Conservation (phyloP, 2,329 filamentous ascomycete species). For the Nakataea oryzae region DNA sequence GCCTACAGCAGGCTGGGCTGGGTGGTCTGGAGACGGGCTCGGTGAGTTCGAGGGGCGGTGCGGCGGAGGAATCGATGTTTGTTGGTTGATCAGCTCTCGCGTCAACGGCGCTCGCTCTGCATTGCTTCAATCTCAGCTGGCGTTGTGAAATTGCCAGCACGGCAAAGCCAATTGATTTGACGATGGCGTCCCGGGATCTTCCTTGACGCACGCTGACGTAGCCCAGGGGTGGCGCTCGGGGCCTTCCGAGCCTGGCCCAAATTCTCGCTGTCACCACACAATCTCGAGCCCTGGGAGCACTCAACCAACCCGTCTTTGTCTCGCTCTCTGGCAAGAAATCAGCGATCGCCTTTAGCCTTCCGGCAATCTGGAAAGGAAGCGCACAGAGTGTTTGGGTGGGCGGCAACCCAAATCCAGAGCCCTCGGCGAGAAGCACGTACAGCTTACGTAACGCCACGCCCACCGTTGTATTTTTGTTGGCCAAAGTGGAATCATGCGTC, state of each 20-base stretch:
- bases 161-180: not conserved
- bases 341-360: too few relatives aligned
- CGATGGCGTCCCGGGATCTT: not conserved
- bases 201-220: not conserved
- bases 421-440: not conserved
- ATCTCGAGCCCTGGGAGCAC: too few relatives aligned
- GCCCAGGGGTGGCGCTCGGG: not conserved
- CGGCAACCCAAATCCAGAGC: not conserved
- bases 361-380: not conserved
- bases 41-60: not conserved
- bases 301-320: too few relatives aligned
- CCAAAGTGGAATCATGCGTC: not conserved
- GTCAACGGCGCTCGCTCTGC: not conserved
- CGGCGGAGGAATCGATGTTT: not conserved
- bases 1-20: too few relatives aligned
- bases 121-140: not conserved
- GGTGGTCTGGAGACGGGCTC: not conserved
- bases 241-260: not conserved
- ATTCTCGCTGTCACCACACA: not conserved
- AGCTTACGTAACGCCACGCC: not conserved
- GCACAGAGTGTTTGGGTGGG: not conserved
- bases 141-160: not conserved
- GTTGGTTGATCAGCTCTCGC: not conserved
- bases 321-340: too few relatives aligned
- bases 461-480: not conserved